phyloP scores from a whole-genome alignment of 192 early-diverging fungal species.

The Gamsiella multidivaricata region DNA sequence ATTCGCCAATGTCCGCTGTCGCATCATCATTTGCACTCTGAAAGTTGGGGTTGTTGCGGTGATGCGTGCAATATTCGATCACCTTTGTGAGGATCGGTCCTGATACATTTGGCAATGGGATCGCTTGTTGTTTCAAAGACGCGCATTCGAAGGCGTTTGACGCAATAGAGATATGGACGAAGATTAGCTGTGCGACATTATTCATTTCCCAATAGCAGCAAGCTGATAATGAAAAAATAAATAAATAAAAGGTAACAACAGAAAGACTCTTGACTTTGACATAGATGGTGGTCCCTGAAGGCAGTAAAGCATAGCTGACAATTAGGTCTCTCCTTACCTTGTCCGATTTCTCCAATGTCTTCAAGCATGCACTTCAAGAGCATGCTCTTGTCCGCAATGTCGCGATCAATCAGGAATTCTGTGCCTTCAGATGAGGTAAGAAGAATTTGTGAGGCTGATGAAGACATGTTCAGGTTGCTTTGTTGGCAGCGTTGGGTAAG shows the following conservation, averaged over 20 bases:
- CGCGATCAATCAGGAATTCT: conserved; percentile 68
- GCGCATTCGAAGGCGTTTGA: too few species aligned
- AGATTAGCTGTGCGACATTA: too few species aligned
- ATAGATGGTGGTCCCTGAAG: too few species aligned
- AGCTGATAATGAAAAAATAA: background rate
- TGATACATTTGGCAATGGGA: conserved; percentile 92
- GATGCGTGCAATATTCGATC: conserved; percentile 90
- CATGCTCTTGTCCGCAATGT: conserved; percentile 75
- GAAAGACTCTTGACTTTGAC: too few species aligned
- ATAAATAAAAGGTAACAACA: background rate
- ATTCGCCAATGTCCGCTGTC: conserved; percentile 85
- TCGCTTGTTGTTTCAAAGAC: conserved; percentile 64
- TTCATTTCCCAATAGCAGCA: too few species aligned
- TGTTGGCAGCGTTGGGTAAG: background rate
- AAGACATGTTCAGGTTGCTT: background rate
- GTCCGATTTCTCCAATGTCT: conserved; percentile 74
- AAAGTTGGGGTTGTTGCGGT: conserved; percentile 67
- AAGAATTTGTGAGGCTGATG: conserved; percentile 39
- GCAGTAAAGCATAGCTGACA: background rate
- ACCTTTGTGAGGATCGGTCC: conserved; percentile 89
- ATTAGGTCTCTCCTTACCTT: conserved; percentile 21
- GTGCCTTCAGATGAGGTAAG: conserved; percentile 63
- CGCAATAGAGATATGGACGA: too few species aligned
- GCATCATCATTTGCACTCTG: conserved; percentile 69
- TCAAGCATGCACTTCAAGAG: conserved; percentile 85